Evolutionary conservation across 371 early-diverging fungal species (phyloP).

Genomic region (Capillidium heterosporum): DNA sequence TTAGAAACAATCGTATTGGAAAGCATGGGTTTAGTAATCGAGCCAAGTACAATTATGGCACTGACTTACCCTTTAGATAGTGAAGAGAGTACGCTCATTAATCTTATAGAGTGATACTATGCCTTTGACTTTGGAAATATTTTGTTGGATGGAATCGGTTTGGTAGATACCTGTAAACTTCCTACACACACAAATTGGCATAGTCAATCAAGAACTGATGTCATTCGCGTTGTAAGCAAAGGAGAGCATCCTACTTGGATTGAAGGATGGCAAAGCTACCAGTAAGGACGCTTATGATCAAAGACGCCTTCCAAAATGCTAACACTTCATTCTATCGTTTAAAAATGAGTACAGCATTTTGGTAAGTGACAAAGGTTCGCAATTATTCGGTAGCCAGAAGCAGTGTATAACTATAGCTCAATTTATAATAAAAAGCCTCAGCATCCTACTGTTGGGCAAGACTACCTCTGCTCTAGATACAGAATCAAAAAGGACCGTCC

Average conservation of each 20-base stretch:
- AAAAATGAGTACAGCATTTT: conserved; percentile 54
- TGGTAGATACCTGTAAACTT: too few relatives aligned
- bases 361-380: conserved; percentile 37
- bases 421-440: conserved; percentile 46
- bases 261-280: conserved; percentile 12
- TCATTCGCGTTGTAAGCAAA: conserved; percentile 45
- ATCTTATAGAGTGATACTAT: conserved; percentile 43
- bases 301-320: conserved; percentile 34
- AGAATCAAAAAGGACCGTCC: conserved; percentile 34
- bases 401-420: conserved; percentile 37
- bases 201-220: conserved; percentile 44
- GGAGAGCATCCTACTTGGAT: conserved; percentile 64
- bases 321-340: conserved; percentile 49
- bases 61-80: conserved; percentile 43
- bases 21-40: too few relatives aligned
- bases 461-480: conserved; percentile 73
- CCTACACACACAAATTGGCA: conserved; percentile 40
- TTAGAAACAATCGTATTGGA: too few relatives aligned
- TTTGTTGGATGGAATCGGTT: conserved; percentile 29
- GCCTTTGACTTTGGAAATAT: conserved; percentile 33
- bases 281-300: conserved; percentile 15
- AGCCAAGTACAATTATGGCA: conserved; percentile 37
- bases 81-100: conserved; percentile 43
- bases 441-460: conserved; percentile 69
- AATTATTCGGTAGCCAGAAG: conserved; percentile 24